Base-by-base conservation (phyloP, 1,139 yeast genomes). In the Saccharomycopsis hybrid region DNA sequence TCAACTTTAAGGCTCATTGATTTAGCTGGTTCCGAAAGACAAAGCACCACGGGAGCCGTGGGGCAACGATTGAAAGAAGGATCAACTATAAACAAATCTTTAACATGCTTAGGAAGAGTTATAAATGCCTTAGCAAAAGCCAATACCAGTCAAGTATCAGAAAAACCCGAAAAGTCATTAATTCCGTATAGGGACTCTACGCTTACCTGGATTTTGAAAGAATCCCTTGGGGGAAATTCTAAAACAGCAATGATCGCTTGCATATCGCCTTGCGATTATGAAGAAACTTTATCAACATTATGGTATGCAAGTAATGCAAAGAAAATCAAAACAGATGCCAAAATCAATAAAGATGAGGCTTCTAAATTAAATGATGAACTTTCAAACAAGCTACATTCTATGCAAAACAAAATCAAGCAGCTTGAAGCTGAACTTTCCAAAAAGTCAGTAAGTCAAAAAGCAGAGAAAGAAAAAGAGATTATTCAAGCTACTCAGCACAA, bases 1-100 rank as follows among this genome's bases (percentile, higher is more conserved):
- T 82, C 92, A 1, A 76, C 78, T 54, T 71, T 85, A 40, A 74
- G 86, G 54, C 69, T 85, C 33, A 92, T 85, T 1, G 95, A 85
- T 65, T 68, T 85, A 58, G 95, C 95, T 0, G 95, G 95, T 0
- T 82, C 90, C 0, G 95, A 85, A 61, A 69, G 92, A 52, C 77
- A 83, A 5, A 63, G 69, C 24, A 73, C 81, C 24, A 78, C 87
- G 0, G 85, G 85, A 30, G 74, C 84, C 1, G 76, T 74, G 28
- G 88, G 86, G 2, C 76, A 75, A 9, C 68, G 94, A 47, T 71
- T 84, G 49, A 75, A 80, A 56, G 95, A 86, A 62, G 95, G 95
- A 1, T 72, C 80, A 3, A 77, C 80, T 54, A 85, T 86, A 59
- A 86, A 85, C 65, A 81, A 82, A 60, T 82, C 90, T 0, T 67